Percentiles rank a stretch among this genome's conserved stretches.
Evolutionary conservation across 805 yeast species (phyloP).

Genomic region (Wickerhamiella siamensis): DNA sequence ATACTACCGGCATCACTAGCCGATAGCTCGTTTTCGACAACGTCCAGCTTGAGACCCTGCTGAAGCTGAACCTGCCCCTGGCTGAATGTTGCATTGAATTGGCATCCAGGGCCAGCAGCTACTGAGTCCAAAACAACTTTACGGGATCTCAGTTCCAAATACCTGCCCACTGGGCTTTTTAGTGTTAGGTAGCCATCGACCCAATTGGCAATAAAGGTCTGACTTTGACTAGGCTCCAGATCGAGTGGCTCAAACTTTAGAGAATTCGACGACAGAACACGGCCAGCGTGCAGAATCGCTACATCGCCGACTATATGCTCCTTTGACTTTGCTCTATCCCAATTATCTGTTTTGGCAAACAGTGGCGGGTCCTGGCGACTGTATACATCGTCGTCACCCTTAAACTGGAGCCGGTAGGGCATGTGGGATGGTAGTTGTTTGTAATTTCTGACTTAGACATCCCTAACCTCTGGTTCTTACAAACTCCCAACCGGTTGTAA

Average conservation of each 20-base stretch:
- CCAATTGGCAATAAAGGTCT: neutral
- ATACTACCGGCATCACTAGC: neutral
- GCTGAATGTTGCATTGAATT: neutral
- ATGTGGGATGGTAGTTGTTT: neutral
- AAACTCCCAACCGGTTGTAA: neutral
- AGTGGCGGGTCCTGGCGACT: neutral
- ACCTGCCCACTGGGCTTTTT: neutral
- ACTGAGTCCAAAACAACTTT: neutral
- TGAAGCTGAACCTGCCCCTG: neutral
- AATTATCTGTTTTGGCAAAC: neutral
- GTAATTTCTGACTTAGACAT: no score
- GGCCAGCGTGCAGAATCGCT: neutral
- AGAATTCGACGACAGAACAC: neutral
- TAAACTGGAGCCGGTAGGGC: slow-evolving; percentile 2
- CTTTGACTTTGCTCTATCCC: neutral
- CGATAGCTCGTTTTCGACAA: neutral
- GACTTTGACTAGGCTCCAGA: neutral
- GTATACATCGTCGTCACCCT: neutral
- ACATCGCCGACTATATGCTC: neutral
- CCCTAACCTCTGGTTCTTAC: neutral
- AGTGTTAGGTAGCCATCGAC: neutral
- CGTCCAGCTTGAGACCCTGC: neutral
- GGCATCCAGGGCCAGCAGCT: neutral
- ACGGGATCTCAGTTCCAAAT: neutral
- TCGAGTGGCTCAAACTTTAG: neutral